These are phyloP conservation scores for Botryosphaeria dothidea DNA, from an alignment of 2,329 filamentous ascomycete species.

Conservation along the genomic window DNA sequence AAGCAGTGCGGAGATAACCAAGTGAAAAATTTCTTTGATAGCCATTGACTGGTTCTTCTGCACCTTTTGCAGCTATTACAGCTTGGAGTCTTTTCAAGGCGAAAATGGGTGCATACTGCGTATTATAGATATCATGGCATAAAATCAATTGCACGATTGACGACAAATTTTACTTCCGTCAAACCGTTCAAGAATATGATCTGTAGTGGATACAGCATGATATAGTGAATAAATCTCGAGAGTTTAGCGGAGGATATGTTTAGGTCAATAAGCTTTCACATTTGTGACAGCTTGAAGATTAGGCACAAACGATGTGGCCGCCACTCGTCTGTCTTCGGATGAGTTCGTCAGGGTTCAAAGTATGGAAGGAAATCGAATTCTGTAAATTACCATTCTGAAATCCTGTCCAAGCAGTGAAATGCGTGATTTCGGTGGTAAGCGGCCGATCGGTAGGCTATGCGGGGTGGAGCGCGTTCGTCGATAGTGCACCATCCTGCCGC, in stretches of 20 bases:
- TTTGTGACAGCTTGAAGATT: background rate
- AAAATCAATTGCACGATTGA: slow-evolving; percentile 1
- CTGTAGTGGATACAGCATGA: background rate
- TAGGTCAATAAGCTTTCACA: background rate
- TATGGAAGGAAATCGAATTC: background rate
- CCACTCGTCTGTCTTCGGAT: background rate
- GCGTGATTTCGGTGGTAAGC: background rate
- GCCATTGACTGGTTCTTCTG: slow-evolving; percentile 4
- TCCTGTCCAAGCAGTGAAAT: background rate
- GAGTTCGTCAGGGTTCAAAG: background rate
- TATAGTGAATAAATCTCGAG: too few relatives aligned
- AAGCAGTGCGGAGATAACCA: background rate
- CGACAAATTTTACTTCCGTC: background rate
- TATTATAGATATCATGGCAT: background rate
- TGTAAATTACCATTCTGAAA: background rate
- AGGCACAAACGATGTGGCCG: background rate
- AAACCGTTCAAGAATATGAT: too few relatives aligned
- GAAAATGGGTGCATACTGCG: background rate
- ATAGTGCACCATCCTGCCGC: background rate
- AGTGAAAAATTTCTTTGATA: background rate
- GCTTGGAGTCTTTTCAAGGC: background rate
- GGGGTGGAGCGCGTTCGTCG: background rate
- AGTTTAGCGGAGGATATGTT: too few relatives aligned
- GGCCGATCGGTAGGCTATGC: background rate
- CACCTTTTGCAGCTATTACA: background rate